These are phyloP conservation scores for Ascochyta lentis DNA, from an alignment of 2,329 filamentous ascomycete genomes.

Conservation along the genomic window DNA sequence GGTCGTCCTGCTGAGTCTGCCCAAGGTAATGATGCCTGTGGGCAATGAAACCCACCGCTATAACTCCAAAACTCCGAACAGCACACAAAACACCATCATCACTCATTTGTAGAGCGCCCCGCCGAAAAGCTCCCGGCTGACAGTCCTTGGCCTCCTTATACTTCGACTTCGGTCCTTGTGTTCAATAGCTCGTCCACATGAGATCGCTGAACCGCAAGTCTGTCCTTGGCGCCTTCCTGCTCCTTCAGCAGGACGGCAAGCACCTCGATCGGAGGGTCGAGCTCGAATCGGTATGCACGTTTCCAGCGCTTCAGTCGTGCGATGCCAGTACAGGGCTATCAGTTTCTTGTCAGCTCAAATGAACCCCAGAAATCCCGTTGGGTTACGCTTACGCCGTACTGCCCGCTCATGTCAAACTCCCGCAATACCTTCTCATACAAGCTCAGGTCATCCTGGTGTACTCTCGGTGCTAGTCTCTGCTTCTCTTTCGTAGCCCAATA, in stretches of 20 bases:
- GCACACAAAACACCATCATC: slow-evolving; percentile 5
- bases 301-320: slow-evolving; percentile 84
- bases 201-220: slow-evolving; percentile 66
- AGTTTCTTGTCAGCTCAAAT: slow-evolving; percentile 4
- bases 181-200: slow-evolving; percentile 74
- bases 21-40: background rate
- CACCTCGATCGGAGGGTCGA: slow-evolving; percentile 90
- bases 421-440: slow-evolving; percentile 84
- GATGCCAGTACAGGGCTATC: slow-evolving; percentile 86
- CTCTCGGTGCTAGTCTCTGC: slow-evolving; percentile 69
- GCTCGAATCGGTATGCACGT: slow-evolving; percentile 78
- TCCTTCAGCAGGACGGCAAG: slow-evolving; percentile 82
- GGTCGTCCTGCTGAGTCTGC: slow-evolving; percentile 5
- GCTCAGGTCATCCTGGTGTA: slow-evolving; percentile 78
- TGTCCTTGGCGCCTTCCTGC: slow-evolving; percentile 59
- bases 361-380: background rate
- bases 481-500: slow-evolving; percentile 81
- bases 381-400: slow-evolving; percentile 78
- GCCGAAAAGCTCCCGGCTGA: background rate
- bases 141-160: slow-evolving; percentile 5
- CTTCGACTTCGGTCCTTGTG: slow-evolving; percentile 52
- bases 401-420: slow-evolving; percentile 89
- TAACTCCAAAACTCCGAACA: slow-evolving; percentile 24
- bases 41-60: slow-evolving; percentile 11
- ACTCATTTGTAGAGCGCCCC: background rate